Conservation (phyloP, 2,329 filamentous ascomycete species). For the Elsinoe arachidis region DNA sequence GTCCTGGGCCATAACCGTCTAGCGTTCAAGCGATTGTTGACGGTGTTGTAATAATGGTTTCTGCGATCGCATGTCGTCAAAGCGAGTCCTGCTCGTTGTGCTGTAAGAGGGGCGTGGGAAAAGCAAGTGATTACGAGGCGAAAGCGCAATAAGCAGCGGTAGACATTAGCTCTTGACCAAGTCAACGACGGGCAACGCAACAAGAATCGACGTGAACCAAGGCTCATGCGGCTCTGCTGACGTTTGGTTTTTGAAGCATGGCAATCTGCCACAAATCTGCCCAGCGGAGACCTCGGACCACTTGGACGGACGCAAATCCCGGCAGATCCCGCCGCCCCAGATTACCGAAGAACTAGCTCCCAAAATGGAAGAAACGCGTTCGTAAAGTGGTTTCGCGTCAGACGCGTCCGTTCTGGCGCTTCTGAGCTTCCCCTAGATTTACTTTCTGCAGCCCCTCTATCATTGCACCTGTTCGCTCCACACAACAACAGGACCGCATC, state of each 20-base stretch:
- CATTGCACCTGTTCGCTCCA: neutral
- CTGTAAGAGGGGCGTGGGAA: neutral
- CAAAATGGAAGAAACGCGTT: neutral
- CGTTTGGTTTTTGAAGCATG: conserved; percentile 6
- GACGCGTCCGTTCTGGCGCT: neutral
- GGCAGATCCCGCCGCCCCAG: neutral
- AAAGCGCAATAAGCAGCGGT: neutral
- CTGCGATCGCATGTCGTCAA: conserved; percentile 4
- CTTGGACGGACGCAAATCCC: neutral
- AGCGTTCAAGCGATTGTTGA: conserved; percentile 10
- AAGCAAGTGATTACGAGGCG: neutral
- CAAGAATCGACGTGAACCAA: neutral
- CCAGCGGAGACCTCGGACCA: too few species aligned
- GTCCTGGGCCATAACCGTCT: conserved; percentile 15
- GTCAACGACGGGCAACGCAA: conserved; percentile 4
- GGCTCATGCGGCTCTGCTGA: neutral
- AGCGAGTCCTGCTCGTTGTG: conserved; percentile 6
- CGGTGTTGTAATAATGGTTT: conserved; percentile 6
- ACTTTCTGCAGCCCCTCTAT: neutral
- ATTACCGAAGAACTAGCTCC: neutral
- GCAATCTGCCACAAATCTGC: neutral
- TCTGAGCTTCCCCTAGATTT: neutral
- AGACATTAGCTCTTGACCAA: neutral
- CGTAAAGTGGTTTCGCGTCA: conserved; percentile 3
- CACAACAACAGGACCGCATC: too few species aligned